A percentile compares a stretch with the other conserved stretches of the same genome.
These are phyloP conservation scores for Solanum hybrid DNA, from an alignment of 305 asterid genomes.

Conservation along the genomic window DNA sequence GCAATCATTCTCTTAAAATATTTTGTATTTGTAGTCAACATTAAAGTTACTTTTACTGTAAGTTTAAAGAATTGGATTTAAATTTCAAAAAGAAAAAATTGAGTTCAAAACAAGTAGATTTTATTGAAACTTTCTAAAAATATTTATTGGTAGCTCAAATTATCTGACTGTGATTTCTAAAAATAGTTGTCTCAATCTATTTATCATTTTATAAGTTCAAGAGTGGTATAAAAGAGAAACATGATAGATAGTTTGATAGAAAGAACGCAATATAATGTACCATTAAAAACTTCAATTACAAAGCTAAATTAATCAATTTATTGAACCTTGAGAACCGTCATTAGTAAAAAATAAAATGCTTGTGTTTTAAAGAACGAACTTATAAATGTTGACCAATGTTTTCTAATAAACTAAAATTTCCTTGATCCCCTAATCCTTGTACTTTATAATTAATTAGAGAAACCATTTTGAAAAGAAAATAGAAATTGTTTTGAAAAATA, in stretches of 20 bases:
- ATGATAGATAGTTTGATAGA: background rate
- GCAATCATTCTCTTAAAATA: background rate
- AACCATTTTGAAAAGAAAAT: background rate
- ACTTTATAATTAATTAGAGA: background rate
- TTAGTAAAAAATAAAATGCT: no score
- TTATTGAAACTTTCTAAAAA: background rate
- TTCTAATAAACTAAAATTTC: background rate
- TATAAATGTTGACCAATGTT: background rate
- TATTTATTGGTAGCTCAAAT: background rate
- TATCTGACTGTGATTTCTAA: background rate
- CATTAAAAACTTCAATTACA: background rate
- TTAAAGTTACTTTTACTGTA: background rate
- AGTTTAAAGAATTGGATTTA: no score
- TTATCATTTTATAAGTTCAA: background rate
- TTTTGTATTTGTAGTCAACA: no score
- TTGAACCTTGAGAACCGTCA: background rate
- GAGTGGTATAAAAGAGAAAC: background rate
- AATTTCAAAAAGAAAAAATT: background rate
- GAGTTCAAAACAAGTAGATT: background rate
- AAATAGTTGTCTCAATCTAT: background rate
- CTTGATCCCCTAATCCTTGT: background rate
- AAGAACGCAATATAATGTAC: background rate
- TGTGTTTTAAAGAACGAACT: background rate
- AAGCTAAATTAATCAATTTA: background rate
- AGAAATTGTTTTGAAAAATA: background rate